A percentile compares a stretch with the other conserved stretches of the same genome.
These are phyloP conservation scores for Acanthamoeba castellanii DNA, from an alignment of 208 protist genomes.

Conservation along the genomic window DNA sequence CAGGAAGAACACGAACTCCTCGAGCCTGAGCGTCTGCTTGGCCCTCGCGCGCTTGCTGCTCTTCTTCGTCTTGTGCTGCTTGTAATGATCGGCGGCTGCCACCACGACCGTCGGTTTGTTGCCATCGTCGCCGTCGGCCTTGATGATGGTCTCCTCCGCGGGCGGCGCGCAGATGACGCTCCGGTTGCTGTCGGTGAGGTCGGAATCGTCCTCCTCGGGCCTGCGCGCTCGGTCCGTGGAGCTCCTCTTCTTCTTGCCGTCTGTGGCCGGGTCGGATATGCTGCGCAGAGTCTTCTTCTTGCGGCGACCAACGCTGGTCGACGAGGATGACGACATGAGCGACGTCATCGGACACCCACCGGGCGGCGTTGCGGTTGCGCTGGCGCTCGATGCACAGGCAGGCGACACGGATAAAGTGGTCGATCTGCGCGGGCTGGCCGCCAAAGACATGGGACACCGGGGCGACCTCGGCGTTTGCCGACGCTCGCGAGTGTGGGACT, in stretches of 20 bases:
- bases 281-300: not conserved
- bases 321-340: not conserved
- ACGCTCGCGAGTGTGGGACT: not conserved
- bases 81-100: too few species aligned
- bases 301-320: too few species aligned
- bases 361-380: too few species aligned
- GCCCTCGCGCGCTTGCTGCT: not conserved
- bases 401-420: not conserved
- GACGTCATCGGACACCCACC: not conserved
- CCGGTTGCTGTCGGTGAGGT: not conserved
- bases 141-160: not conserved
- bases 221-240: not conserved
- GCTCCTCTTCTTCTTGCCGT: not conserved
- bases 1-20: conserved; percentile 13
- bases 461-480: too few species aligned
- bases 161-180: not conserved
- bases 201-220: not conserved
- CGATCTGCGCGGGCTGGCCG: too few species aligned
- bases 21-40: not conserved
- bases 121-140: not conserved
- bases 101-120: not conserved
- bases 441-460: too few species aligned
- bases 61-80: not conserved
- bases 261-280: not conserved
- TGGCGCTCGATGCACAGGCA: not conserved